phyloP scores from a whole-genome alignment of 1,139 yeast species.

The Suhomyces choctaworum region DNA sequence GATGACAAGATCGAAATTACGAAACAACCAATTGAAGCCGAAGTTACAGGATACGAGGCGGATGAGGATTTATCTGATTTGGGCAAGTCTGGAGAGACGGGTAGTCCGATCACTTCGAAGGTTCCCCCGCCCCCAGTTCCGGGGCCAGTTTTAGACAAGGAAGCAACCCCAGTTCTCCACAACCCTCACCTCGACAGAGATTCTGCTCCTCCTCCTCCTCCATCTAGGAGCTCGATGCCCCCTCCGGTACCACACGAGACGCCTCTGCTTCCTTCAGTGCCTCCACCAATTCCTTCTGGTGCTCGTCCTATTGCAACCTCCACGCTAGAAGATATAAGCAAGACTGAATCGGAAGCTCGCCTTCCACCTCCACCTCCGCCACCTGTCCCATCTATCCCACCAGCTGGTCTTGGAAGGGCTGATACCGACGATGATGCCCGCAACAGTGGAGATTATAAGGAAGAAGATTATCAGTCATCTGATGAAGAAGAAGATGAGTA shows the following conservation, averaged over 20 bases:
- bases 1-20: constrained; percentile 16
- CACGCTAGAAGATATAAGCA: constrained; percentile 6
- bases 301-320: constrained; percentile 13
- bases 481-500: constrained; percentile 4
- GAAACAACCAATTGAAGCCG: constrained; percentile 25
- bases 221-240: background rate
- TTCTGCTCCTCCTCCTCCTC: constrained; percentile 1
- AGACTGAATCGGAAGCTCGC: constrained; percentile 1
- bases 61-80: constrained; percentile 45
- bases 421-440: constrained; percentile 11
- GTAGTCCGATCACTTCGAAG: background rate
- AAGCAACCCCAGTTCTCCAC: too few species aligned
- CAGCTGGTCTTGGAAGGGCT: background rate
- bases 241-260: constrained; percentile 1
- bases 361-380: constrained; percentile 14
- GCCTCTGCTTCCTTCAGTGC: constrained; percentile 14
- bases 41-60: constrained; percentile 46
- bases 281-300: constrained; percentile 16
- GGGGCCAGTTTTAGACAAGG: too few species aligned
- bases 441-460: constrained; percentile 3
- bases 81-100: constrained; percentile 17
- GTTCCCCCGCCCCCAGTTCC: constrained; percentile 12
- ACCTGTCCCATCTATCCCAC: constrained; percentile 1
- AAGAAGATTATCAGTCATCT: constrained; percentile 6
- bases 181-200: too few species aligned